Percentiles rank a stretch among this genome's conserved stretches.
phyloP scores from a whole-genome alignment of 257 asterid genomes.

The Anisodus tanguticus region DNA sequence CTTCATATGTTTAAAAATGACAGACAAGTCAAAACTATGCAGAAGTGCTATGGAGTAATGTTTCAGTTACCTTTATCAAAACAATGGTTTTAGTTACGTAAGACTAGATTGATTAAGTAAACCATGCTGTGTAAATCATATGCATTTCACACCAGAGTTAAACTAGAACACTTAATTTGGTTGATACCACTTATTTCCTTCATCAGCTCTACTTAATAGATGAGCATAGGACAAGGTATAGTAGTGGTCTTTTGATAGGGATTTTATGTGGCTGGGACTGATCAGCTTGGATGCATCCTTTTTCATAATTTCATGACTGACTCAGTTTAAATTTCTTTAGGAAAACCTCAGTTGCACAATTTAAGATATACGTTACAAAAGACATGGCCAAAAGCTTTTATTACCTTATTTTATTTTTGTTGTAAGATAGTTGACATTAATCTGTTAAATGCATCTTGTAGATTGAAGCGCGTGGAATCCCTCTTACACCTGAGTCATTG shows the following conservation, averaged over 20 bases:
- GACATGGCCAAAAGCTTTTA: not conserved
- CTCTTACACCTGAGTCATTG: conserved; percentile 84
- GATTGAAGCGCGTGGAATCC: conserved; percentile 93
- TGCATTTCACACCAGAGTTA: not conserved
- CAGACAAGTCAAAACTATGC: not conserved
- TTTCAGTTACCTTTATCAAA: conserved; percentile 15
- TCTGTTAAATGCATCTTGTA: conserved; percentile 38
- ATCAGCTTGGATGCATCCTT: not conserved
- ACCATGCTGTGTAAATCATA: not conserved
- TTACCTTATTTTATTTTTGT: not conserved
- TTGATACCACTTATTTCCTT: not conserved
- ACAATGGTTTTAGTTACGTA: not conserved
- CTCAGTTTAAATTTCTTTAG: not conserved
- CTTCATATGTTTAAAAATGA: not conserved
- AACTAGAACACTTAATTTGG: not conserved
- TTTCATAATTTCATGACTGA: not conserved
- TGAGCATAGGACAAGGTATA: conserved; percentile 10
- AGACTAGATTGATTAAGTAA: not conserved
- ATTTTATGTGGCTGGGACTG: not conserved
- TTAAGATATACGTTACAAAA: not conserved
- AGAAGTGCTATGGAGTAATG: conserved; percentile 5
- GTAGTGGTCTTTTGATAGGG: not conserved
- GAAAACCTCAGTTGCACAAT: not conserved
- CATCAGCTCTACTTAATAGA: not conserved
- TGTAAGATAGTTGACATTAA: conserved; percentile 25